Percentiles rank a stretch among this genome's conserved stretches.
These are phyloP conservation scores for Heterobasidion occidentale DNA, from an alignment of 1,284 basidiomycete species.

Conservation along the genomic window DNA sequence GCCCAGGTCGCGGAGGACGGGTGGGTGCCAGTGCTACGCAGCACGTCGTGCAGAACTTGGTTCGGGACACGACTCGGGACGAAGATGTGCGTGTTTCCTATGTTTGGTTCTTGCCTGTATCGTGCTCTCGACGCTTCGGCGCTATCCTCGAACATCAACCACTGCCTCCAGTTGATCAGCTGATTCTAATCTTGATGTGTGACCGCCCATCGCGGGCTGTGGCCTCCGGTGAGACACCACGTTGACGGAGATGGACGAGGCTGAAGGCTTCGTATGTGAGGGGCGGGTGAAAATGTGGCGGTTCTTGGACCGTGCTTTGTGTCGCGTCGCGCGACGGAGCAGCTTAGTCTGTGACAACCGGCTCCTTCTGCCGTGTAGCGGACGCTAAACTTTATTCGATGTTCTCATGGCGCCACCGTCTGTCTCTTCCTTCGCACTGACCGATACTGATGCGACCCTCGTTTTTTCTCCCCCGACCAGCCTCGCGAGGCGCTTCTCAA, in stretches of 20 bases:
- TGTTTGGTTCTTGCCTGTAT: conserved; percentile 9
- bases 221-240: not conserved
- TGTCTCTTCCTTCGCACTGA: not conserved
- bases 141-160: not conserved
- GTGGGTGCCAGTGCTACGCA: conserved; percentile 95
- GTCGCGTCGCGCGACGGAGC: not conserved
- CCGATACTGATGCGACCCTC: not conserved
- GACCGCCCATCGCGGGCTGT: not conserved
- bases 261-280: not conserved
- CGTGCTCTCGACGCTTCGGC: not conserved
- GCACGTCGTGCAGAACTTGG: conserved; percentile 89
- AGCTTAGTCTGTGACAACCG: not conserved
- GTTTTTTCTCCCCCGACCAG: conserved; percentile 34
- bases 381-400: conserved; percentile 2
- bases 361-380: not conserved
- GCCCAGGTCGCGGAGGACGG: conserved; percentile 87
- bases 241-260: not conserved
- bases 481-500: conserved; percentile 94
- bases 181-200: conserved; percentile 2
- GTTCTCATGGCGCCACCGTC: not conserved
- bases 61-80: conserved; percentile 80
- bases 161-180: conserved; percentile 2
- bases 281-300: not conserved
- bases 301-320: not conserved
- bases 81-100: conserved; percentile 74